Conservation (phyloP, 768 basidiomycete genomes). For the Xanthoconium stramineum region DNA sequence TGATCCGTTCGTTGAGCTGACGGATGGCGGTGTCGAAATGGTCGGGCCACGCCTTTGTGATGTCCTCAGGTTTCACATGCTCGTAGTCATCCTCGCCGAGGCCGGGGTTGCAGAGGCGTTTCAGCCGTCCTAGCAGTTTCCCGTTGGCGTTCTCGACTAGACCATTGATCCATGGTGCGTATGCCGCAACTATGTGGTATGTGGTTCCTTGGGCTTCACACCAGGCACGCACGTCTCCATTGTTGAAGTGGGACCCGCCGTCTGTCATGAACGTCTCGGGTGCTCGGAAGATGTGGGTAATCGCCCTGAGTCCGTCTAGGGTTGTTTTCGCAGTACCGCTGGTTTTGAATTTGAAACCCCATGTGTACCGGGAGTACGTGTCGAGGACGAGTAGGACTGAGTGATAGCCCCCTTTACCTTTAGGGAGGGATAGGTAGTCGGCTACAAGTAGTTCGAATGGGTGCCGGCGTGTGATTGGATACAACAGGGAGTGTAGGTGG, state of each 20-base stretch:
- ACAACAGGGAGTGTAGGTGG: constrained; percentile 27
- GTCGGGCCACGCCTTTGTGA: neutral
- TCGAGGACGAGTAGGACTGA: constrained; percentile 28
- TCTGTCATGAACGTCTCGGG: constrained; percentile 38
- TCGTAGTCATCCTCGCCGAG: constrained; percentile 21
- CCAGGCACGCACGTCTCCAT: constrained; percentile 25
- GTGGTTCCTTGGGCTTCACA: constrained; percentile 23
- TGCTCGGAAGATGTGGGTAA: constrained; percentile 21
- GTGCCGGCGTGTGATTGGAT: constrained; percentile 35
- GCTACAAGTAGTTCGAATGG: constrained; percentile 32
- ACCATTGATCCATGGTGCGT: constrained; percentile 42
- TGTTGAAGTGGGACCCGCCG: constrained; percentile 37
- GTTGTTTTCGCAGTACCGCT: constrained; percentile 29
- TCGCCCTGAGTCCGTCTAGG: constrained; percentile 10
- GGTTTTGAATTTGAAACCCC: constrained; percentile 30
- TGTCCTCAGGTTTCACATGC: neutral
- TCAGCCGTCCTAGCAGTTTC: constrained; percentile 26
- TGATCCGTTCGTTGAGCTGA: neutral
- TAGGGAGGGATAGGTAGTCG: constrained; percentile 35
- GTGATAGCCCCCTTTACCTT: constrained; percentile 31
- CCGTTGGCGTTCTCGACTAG: constrained; percentile 35
- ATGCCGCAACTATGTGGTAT: constrained; percentile 26
- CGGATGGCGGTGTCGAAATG: neutral
- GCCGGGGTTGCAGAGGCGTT: constrained; percentile 33
- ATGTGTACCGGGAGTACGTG: constrained; percentile 28